Evolutionary conservation across 768 basidiomycete genomes (phyloP).

Genomic region (Suillus spraguei): DNA sequence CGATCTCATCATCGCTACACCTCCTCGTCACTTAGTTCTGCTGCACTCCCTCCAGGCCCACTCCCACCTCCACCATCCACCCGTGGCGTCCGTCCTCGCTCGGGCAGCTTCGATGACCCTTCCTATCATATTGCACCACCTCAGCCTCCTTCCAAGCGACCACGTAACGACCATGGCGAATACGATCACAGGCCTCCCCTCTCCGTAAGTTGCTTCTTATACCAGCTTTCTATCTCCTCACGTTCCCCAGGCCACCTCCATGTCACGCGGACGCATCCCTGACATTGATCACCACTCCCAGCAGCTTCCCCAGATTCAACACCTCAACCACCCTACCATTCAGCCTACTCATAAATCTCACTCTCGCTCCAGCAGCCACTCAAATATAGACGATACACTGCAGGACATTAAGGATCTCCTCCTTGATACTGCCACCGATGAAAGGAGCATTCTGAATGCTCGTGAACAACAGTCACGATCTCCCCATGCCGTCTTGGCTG

Average conservation of each 20-base stretch:
- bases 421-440: slow-evolving; percentile 44
- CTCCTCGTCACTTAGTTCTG: slow-evolving; percentile 27
- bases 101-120: slow-evolving; percentile 44
- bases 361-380: slow-evolving; percentile 38
- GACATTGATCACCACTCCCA: slow-evolving; percentile 27
- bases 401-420: slow-evolving; percentile 49
- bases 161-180: slow-evolving; percentile 41
- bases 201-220: slow-evolving; percentile 4
- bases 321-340: slow-evolving; percentile 7
- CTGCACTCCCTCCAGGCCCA: slow-evolving; percentile 38
- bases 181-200: slow-evolving; percentile 24
- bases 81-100: slow-evolving; percentile 44
- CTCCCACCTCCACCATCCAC: slow-evolving; percentile 39
- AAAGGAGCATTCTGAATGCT: slow-evolving; percentile 27
- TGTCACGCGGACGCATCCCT: slow-evolving; percentile 17
- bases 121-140: slow-evolving; percentile 31
- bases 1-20: slow-evolving; percentile 26
- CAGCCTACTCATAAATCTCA: slow-evolving; percentile 17
- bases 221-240: slow-evolving; percentile 1
- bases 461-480: slow-evolving; percentile 34
- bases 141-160: slow-evolving; percentile 54
- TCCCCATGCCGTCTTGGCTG: slow-evolving; percentile 28
- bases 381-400: slow-evolving; percentile 36
- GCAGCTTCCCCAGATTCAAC: slow-evolving; percentile 27
- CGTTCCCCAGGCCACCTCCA: slow-evolving; percentile 15